phyloP scores from a whole-genome alignment of 257 asterid species.

The Jacaranda mimosifolia region DNA sequence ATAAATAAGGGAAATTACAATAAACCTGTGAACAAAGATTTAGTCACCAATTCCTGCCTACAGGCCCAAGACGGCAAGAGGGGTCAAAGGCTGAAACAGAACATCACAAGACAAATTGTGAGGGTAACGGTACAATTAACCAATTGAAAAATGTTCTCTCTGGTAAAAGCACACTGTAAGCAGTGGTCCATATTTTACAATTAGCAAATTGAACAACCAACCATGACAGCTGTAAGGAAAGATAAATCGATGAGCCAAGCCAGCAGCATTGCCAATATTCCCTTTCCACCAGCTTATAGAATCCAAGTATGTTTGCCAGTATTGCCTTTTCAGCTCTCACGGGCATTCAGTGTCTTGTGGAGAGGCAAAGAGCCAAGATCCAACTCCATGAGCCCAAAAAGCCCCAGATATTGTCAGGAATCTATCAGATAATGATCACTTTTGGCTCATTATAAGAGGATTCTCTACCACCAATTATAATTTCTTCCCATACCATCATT shows the following conservation, averaged over 20 bases:
- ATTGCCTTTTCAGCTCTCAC: not conserved
- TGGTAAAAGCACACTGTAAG: not conserved
- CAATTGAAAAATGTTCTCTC: not conserved
- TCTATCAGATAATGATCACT: not conserved
- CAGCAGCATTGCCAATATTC: not conserved
- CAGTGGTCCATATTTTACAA: not conserved
- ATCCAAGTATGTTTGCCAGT: not conserved
- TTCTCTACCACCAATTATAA: conserved; percentile 50
- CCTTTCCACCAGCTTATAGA: not conserved
- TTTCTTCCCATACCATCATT: conserved; percentile 54
- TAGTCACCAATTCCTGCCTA: not conserved
- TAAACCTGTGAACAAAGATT: not conserved
- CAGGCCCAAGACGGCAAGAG: not conserved
- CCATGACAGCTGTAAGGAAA: not conserved
- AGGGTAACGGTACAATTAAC: not conserved
- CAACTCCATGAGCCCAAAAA: not conserved
- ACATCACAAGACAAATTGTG: not conserved
- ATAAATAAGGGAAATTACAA: not conserved
- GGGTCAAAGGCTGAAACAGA: not conserved
- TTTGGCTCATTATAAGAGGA: not conserved
- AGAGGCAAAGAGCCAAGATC: not conserved
- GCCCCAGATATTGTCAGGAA: not conserved
- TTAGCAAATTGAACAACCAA: not conserved
- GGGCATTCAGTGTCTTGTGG: not conserved
- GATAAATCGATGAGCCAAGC: not conserved